phyloP scores from a whole-genome alignment of 2,329 filamentous ascomycete genomes.

The Arthroderma sp. region DNA sequence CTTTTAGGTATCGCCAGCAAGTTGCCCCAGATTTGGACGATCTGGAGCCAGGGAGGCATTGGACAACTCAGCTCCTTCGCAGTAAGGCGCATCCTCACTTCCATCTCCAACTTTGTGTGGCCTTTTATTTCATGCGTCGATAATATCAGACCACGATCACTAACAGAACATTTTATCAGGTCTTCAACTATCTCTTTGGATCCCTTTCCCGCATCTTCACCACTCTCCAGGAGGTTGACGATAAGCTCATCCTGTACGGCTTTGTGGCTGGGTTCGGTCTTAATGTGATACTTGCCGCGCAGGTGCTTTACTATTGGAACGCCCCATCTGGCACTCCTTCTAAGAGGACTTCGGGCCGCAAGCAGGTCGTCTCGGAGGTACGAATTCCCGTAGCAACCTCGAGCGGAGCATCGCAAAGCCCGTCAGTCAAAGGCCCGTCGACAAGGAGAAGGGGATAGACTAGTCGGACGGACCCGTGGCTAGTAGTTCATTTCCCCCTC shows the following conservation, averaged over 20 bases:
- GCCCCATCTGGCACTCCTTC: slow-evolving; percentile 24
- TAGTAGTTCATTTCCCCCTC: slow-evolving; percentile 3
- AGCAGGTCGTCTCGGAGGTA: slow-evolving; percentile 19
- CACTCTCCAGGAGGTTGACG: slow-evolving; percentile 91
- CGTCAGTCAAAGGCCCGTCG: slow-evolving; percentile 39
- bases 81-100: slow-evolving; percentile 43
- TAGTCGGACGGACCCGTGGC: background rate
- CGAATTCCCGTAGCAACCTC: slow-evolving; percentile 25
- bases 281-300: slow-evolving; percentile 71
- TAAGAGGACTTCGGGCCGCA: slow-evolving; percentile 20
- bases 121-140: background rate
- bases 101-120: background rate
- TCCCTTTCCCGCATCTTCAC: slow-evolving; percentile 94
- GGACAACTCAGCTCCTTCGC: slow-evolving; percentile 95
- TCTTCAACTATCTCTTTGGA: slow-evolving; percentile 94
- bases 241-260: slow-evolving; percentile 89
- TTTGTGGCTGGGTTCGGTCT: slow-evolving; percentile 86
- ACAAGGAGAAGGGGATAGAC: slow-evolving; percentile 43
- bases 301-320: slow-evolving; percentile 98
- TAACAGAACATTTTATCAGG: slow-evolving; percentile 40
- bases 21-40: slow-evolving; percentile 79
- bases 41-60: slow-evolving; percentile 74
- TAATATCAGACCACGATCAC: background rate
- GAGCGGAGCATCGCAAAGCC: slow-evolving; percentile 33
- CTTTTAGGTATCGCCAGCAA: slow-evolving; percentile 78